Conservation (phyloP, 257 asterid species). For the Mitragyna speciosa region DNA sequence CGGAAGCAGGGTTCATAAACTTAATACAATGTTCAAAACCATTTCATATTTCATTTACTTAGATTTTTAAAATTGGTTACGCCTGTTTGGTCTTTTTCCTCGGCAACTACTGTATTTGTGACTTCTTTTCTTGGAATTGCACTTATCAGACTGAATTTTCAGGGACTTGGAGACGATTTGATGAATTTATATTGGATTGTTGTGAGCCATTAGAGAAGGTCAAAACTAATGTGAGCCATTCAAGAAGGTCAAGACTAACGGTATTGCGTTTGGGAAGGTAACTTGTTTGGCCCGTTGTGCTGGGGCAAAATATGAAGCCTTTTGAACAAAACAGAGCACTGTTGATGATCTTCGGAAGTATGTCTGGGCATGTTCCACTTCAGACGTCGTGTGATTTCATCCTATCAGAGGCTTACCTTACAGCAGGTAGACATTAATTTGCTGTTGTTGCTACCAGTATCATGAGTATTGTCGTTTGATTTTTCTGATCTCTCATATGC, state of each 20-base stretch:
- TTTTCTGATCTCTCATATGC: not conserved
- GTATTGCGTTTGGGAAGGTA: slow-evolving; percentile 91
- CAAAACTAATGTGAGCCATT: slow-evolving; percentile 70
- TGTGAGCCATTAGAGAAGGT: slow-evolving; percentile 97
- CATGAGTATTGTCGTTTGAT: too few species aligned
- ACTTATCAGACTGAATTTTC: slow-evolving; percentile 29
- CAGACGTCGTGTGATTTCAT: slow-evolving; percentile 87
- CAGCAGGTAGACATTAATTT: slow-evolving; percentile 50
- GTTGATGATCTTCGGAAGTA: slow-evolving; percentile 84
- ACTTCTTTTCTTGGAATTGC: slow-evolving; percentile 3
- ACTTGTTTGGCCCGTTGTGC: slow-evolving; percentile 97
- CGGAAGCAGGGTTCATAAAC: not conserved
- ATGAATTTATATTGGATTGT: slow-evolving; percentile 96
- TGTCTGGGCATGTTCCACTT: slow-evolving; percentile 67
- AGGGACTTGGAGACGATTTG: slow-evolving; percentile 99
- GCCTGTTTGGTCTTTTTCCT: not conserved
- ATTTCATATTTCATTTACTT: not conserved
- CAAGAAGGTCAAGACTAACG: too few species aligned
- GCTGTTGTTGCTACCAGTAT: too few species aligned
- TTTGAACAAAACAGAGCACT: slow-evolving; percentile 79
- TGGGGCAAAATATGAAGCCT: slow-evolving; percentile 91
- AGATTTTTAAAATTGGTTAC: not conserved
- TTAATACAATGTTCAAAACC: not conserved
- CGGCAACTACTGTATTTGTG: not conserved
- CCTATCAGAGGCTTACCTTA: slow-evolving; percentile 79